Conservation (phyloP, 192 early-diverging fungal species). For the Haplosporangium gracile region DNA sequence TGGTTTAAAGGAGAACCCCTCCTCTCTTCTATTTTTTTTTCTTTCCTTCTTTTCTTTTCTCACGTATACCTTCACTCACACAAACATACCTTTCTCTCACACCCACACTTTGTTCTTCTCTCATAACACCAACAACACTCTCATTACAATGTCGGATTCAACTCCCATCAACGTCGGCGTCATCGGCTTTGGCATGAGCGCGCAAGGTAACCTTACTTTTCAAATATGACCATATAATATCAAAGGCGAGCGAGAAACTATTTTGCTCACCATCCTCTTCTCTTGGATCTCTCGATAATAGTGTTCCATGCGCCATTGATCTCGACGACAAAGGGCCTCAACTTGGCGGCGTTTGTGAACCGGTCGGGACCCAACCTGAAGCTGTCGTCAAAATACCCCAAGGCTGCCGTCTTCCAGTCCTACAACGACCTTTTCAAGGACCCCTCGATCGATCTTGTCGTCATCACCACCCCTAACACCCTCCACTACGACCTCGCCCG, state of each 20-base stretch:
- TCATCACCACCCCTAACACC: slow-evolving; percentile 80
- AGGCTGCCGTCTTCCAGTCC: slow-evolving; percentile 61
- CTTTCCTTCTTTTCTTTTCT: not conserved
- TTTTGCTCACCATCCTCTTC: not conserved
- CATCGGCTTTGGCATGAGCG: slow-evolving; percentile 75
- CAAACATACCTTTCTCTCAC: not conserved
- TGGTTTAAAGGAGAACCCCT: not conserved
- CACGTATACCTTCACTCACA: not conserved
- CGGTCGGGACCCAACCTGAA: slow-evolving; percentile 61
- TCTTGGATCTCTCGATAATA: slow-evolving; percentile 6
- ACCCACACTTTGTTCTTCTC: not conserved
- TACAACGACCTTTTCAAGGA: slow-evolving; percentile 68
- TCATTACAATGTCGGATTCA: slow-evolving; percentile 6
- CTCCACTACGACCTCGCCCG: slow-evolving; percentile 73
- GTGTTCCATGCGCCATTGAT: slow-evolving; percentile 78
- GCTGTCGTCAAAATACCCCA: slow-evolving; percentile 59
- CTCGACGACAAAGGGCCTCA: slow-evolving; percentile 61
- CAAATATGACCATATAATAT: not conserved
- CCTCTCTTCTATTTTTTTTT: not conserved
- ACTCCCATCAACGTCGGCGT: slow-evolving; percentile 72
- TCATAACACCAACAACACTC: not conserved
- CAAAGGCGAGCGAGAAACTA: no score
- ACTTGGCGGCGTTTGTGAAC: slow-evolving; percentile 70
- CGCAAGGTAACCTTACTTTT: slow-evolving; percentile 24
- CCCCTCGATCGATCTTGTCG: slow-evolving; percentile 72